Base-by-base conservation (phyloP, 352 stramenopile species). In the Globisporangium camurandrum region DNA sequence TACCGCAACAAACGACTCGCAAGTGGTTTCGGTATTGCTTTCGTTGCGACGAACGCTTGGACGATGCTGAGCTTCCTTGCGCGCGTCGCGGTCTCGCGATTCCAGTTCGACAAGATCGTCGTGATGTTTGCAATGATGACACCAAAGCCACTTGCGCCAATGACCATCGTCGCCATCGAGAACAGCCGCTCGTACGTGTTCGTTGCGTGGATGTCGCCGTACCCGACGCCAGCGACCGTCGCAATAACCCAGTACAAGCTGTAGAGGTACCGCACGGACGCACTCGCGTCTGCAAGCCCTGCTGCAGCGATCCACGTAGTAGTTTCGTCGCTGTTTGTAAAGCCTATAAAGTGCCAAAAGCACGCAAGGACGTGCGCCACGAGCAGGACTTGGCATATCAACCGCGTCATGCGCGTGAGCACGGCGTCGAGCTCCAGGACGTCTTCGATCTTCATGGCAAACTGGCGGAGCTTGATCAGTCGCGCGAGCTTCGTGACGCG, bases 161-260 rank as follows among this genome's bases (percentile, higher is more conserved):
- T 69, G 22, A 94, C 49, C 43, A 86, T 81, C 17, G 78, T 69
- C 14, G 69, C 54, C 48, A 95, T 92, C 4, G 81, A 60, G 38
- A 84, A 90, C 1, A 86, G 17, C 22, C 77, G 61, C 50, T 95
- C 85, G 2, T 67, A 54, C 17, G 67, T 84, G 54, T 84, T 93
- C 1, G 67, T 75, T 7, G 82, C 73, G 43, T 84, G 66, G 9
- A 95, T 67, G 40, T 95, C 85, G 12, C 85, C 85, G 38, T 88
- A 95, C 0, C 85, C 85, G 4, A 94, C 81, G 0, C 79, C 84
- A 3, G 82, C 84, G 11, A 94, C 42, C 0, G 84, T 95, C 0
- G 71, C 71, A 23, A 86, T 64, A n/a, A 86, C 77, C 84, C 84
- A 95, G 56, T 95, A 95, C 23, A 92, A 77, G 30, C 70, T 80